phyloP scores from a whole-genome alignment of 2,329 filamentous ascomycete species.

The Exophiala bonariae region DNA sequence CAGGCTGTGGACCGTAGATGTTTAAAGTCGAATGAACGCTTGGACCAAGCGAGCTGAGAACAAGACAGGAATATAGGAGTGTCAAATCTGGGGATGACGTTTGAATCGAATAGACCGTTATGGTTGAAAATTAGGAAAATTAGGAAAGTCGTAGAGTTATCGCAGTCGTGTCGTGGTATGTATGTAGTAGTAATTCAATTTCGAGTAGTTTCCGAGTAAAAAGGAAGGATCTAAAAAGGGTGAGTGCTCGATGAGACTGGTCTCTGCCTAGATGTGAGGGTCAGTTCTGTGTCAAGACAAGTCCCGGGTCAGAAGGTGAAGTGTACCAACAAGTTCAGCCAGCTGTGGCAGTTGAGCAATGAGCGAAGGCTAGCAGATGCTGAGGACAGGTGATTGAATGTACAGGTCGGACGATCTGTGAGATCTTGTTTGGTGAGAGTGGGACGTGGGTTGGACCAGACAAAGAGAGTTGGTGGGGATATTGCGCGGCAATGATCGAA shows the following conservation, averaged over 20 bases:
- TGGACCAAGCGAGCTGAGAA: conserved; percentile 3
- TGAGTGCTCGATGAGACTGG: not conserved
- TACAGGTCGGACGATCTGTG: conserved; percentile 15
- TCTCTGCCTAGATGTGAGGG: too few species aligned
- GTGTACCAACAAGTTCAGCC: conserved; percentile 21
- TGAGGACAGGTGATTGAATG: conserved; percentile 13
- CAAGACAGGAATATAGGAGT: conserved; percentile 9
- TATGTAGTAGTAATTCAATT: conserved; percentile 1
- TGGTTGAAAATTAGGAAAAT: conserved; percentile 18
- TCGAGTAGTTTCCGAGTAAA: conserved; percentile 8
- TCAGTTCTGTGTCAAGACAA: too few species aligned
- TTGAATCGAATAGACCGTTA: too few species aligned
- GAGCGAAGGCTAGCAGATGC: conserved; percentile 5
- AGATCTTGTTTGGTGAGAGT: not conserved
- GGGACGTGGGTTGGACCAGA: not conserved
- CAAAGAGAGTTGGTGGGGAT: conserved; percentile 7
- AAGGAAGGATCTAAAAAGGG: not conserved
- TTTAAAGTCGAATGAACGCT: conserved; percentile 3
- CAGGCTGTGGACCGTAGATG: conserved; percentile 5
- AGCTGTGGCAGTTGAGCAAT: conserved; percentile 18
- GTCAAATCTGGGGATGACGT: too few species aligned
- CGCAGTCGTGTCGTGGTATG: not conserved
- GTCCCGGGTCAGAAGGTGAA: not conserved
- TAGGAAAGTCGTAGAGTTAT: conserved; percentile 13
- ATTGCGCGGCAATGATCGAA: conserved; percentile 26